phyloP scores from a whole-genome alignment of 163 green algal species.

The Coccomyxa subellipsoidea region DNA sequence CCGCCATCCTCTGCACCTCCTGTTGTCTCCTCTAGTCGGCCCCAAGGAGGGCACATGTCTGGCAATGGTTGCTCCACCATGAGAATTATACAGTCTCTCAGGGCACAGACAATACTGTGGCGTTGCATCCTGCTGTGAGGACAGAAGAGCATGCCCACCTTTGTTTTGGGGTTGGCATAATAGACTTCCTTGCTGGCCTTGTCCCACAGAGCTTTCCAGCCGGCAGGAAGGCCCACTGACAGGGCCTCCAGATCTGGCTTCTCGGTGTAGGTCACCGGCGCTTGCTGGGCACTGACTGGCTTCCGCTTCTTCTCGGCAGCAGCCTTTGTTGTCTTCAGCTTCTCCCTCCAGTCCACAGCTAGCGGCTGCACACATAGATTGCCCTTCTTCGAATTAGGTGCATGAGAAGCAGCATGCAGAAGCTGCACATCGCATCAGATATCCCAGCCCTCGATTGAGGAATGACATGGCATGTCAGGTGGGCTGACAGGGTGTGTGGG shows the following conservation, averaged over 20 bases:
- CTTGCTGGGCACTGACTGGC: not conserved
- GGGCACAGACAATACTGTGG: not conserved
- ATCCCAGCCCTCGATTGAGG: too few species aligned
- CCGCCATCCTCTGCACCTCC: not conserved
- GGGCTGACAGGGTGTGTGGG: too few species aligned
- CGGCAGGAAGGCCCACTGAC: slow-evolving; percentile 47
- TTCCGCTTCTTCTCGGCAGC: not conserved
- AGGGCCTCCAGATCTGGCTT: slow-evolving; percentile 56
- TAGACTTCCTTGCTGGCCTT: slow-evolving; percentile 53
- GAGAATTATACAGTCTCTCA: not conserved
- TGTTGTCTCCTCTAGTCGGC: not conserved
- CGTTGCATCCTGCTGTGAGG: not conserved
- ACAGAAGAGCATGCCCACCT: slow-evolving; percentile 31
- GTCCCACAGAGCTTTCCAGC: slow-evolving; percentile 69
- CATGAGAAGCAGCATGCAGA: too few species aligned
- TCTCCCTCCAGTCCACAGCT: slow-evolving; percentile 39
- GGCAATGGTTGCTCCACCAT: not conserved
- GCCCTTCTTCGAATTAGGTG: too few species aligned
- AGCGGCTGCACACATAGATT: slow-evolving; percentile 33
- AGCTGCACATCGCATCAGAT: too few species aligned
- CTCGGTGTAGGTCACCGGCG: not conserved
- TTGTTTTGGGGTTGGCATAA: slow-evolving; percentile 65
- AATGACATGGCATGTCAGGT: too few species aligned
- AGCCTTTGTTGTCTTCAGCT: slow-evolving; percentile 38
- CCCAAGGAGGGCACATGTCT: not conserved